Conservation (phyloP, 257 asterid species). For the Cinchona pubescens region DNA sequence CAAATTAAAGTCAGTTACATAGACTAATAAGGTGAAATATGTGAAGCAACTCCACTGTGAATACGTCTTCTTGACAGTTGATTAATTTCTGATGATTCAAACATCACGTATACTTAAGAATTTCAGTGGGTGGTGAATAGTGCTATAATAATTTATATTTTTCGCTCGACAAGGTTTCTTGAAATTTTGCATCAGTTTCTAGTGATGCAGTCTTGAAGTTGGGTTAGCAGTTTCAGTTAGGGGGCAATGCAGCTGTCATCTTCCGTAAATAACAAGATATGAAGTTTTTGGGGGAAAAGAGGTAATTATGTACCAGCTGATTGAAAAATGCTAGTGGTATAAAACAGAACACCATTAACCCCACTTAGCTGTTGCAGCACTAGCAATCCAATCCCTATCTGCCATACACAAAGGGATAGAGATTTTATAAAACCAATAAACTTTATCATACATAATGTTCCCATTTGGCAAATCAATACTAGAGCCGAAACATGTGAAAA, state of each 20-base stretch:
- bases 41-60: not conserved
- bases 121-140: not conserved
- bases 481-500: not conserved
- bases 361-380: conserved; percentile 77
- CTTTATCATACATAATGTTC: not conserved
- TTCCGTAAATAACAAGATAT: conserved; percentile 5
- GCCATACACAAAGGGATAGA: conserved; percentile 20
- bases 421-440: conserved; percentile 12
- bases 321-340: conserved; percentile 70
- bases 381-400: conserved; percentile 88
- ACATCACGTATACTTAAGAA: not conserved
- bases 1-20: not conserved
- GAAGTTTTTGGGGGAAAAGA: not conserved
- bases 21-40: not conserved
- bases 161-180: not conserved
- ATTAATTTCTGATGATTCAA: not conserved
- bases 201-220: not conserved
- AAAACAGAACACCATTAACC: conserved; percentile 79
- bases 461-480: not conserved
- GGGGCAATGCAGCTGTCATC: not conserved
- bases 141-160: not conserved
- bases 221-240: not conserved
- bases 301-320: conserved; percentile 63
- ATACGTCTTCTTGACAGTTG: not conserved
- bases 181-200: not conserved